These are phyloP conservation scores for Crithidia acanthocephali DNA, from an alignment of 208 protist genomes.

Conservation along the genomic window DNA sequence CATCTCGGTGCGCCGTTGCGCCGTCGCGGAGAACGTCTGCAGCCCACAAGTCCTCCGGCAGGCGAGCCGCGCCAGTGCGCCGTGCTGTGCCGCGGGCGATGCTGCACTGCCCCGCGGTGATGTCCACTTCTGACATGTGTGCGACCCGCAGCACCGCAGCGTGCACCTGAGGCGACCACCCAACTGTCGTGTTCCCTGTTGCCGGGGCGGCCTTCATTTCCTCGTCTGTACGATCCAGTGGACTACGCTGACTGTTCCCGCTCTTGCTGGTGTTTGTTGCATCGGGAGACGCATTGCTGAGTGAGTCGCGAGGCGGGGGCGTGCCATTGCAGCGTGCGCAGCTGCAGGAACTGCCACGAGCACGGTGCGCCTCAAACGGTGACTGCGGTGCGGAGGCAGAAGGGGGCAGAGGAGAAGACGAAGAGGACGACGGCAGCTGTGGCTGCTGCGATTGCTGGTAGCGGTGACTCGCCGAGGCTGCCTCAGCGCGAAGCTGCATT, in stretches of 20 bases:
- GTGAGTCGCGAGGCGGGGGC: neutral
- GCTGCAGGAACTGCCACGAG: neutral
- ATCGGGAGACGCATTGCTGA: neutral
- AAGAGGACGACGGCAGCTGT: neutral
- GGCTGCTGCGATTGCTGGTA: neutral
- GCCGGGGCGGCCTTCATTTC: neutral
- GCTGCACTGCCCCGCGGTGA: constrained; percentile 46
- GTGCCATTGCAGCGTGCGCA: neutral
- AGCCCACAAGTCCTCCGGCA: constrained; percentile 16
- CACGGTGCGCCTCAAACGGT: neutral
- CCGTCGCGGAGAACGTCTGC: neutral
- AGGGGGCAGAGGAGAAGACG: neutral
- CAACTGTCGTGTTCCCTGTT: too few relatives aligned
- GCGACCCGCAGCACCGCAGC: constrained; percentile 38
- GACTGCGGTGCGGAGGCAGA: neutral
- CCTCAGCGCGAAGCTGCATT: constrained; percentile 61
- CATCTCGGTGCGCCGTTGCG: neutral
- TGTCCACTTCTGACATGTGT: constrained; percentile 60
- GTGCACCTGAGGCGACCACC: constrained; percentile 26
- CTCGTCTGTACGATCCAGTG: neutral
- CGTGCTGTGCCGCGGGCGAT: constrained; percentile 13
- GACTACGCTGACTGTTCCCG: neutral
- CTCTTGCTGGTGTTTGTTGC: neutral
- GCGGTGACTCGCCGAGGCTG: constrained; percentile 11
- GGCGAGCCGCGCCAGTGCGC: constrained; percentile 15